A percentile compares a stretch with the other conserved stretches of the same genome.
Conservation (phyloP, 768 basidiomycete genomes). For the Podaxis mareebaensis region DNA sequence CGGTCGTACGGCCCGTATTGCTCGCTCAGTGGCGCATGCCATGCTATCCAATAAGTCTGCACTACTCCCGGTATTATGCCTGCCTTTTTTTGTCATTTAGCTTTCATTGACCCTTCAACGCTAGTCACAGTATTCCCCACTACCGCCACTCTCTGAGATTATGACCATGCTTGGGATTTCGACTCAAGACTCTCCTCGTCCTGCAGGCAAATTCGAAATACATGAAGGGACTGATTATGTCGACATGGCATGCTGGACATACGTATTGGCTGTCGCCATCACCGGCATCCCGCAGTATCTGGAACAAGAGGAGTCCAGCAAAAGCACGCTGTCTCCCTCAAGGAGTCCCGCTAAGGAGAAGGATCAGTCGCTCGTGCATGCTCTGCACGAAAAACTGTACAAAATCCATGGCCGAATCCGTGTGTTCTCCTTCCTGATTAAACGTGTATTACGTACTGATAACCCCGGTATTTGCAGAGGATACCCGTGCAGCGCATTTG, state of each 20-base stretch:
- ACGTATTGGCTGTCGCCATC: constrained; percentile 59
- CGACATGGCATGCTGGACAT: constrained; percentile 53
- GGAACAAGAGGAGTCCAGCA: constrained; percentile 38
- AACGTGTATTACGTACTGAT: not conserved
- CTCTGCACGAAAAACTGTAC: constrained; percentile 50
- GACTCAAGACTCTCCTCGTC: constrained; percentile 34
- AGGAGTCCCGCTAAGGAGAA: constrained; percentile 22
- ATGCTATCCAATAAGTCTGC: constrained; percentile 36
- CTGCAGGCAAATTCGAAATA: constrained; percentile 52
- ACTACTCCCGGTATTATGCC: constrained; percentile 26
- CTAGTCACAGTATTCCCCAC: constrained; percentile 41
- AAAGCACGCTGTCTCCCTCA: constrained; percentile 16
- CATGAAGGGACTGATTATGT: constrained; percentile 61
- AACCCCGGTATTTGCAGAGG: constrained; percentile 40
- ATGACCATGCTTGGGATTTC: constrained; percentile 45
- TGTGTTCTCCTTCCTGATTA: constrained; percentile 32
- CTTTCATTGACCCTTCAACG: constrained; percentile 12
- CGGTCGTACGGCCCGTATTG: constrained; percentile 51
- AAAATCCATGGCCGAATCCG: constrained; percentile 61
- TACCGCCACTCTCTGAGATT: constrained; percentile 49
- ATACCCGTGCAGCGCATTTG: constrained; percentile 72
- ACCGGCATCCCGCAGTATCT: constrained; percentile 61
- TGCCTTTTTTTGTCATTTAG: not conserved
- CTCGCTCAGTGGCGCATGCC: constrained; percentile 55
- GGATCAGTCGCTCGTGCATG: constrained; percentile 41